Base-by-base conservation (phyloP, 1,284 basidiomycete genomes). In the Moesziomyces globuligerus region DNA sequence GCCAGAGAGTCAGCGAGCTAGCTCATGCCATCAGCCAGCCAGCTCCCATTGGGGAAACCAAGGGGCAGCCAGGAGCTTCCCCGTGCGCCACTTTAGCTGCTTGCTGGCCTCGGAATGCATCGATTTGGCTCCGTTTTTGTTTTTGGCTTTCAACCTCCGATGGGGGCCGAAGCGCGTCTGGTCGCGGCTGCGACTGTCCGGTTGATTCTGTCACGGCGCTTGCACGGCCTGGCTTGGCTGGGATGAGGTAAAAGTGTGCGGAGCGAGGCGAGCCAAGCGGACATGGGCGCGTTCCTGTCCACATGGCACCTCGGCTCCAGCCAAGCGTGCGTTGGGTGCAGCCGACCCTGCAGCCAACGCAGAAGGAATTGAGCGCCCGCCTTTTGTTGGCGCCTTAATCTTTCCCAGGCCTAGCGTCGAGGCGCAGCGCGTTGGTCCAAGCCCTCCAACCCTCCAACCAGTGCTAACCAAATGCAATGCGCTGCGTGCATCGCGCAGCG, bases 241-340 rank as follows among this genome's bases (percentile, higher is more conserved):
- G 32, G n/a, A n/a, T n/a, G n/a, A n/a, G n/a, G 32, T 34, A 34
- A 34, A 17, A 13, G 32, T 10, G 5, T 28, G 32, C 13, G 32
- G 5, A 10, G 6, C 6, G 15, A 17, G 32, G 26, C 26, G 26
- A 10, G 10, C 26, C 26, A 10, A 5, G 10, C 26, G 6, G 26
- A 28, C 26, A 28, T n/a, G 26, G 32, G 32, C 32, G 32, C 7
- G 4, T 34, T 34, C 32, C 32, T 39, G 49, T 47, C 26, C 61
- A 64, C 61, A 57, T 57, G 61, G 61, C 54, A 64, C 37, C 54
- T 64, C 60, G 60, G 54, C 54, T 45, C 60, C 60, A 52, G 20
- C 48, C 1, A 44, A 52, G 48, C 15, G 54, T 40, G 40, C 28
- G 53, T 57, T 49, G 52, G 40, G 17, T 54, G 32, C 46, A 44